A percentile compares a stretch with the other conserved stretches of the same genome.
phyloP scores from a whole-genome alignment of 305 asterid species.

The Fraxinus ornus region DNA sequence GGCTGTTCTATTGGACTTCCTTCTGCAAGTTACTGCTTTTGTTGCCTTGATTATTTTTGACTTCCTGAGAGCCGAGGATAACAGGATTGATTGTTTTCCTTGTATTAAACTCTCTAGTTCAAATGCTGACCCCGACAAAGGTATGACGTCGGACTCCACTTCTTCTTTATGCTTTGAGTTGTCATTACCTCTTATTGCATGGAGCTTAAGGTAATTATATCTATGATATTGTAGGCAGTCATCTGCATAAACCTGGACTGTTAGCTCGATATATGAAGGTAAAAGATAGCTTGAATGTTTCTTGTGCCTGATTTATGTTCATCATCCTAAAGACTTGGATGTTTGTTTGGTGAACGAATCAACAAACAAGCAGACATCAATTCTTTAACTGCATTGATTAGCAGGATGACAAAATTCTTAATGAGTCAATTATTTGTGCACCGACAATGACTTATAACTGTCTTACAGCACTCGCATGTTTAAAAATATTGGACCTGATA shows the following conservation, averaged over 20 bases:
- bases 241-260: slow-evolving; percentile 72
- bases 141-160: slow-evolving; percentile 35
- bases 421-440: not conserved
- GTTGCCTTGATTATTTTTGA: slow-evolving; percentile 93
- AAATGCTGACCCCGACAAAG: slow-evolving; percentile 63
- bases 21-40: slow-evolving; percentile 96
- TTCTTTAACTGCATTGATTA: not conserved
- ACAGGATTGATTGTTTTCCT: slow-evolving; percentile 88
- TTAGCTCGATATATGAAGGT: slow-evolving; percentile 96
- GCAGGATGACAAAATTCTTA: not conserved
- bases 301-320: not conserved
- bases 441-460: not conserved
- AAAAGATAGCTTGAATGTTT: slow-evolving; percentile 21
- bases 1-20: slow-evolving; percentile 96
- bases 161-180: slow-evolving; percentile 12
- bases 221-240: slow-evolving; percentile 53
- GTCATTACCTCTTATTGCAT: slow-evolving; percentile 14
- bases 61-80: slow-evolving; percentile 91
- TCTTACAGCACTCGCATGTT: not conserved
- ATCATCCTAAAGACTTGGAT: not conserved
- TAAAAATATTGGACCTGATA: not conserved
- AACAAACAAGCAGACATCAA: not conserved
- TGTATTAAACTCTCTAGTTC: slow-evolving; percentile 64
- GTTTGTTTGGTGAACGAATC: not conserved
- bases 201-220: slow-evolving; percentile 21